Evolutionary conservation across 129 eudicot genomes (phyloP).

Genomic region (Centrapalus pauciflorus): DNA sequence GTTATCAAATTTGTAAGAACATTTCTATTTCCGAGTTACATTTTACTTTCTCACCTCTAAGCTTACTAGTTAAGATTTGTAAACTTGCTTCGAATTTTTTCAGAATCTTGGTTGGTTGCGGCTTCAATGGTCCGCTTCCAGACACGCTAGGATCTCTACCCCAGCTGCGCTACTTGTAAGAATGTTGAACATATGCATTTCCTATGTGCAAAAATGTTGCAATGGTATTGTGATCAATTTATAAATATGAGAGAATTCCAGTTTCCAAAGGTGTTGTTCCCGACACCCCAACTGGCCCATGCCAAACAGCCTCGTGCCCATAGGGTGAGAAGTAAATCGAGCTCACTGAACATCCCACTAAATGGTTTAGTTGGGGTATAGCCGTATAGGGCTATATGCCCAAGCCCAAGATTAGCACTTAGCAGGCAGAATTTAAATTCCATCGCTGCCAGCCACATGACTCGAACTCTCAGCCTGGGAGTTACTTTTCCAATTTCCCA

Average conservation of each 20-base stretch:
- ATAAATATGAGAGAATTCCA: background rate
- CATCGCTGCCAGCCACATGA: no score
- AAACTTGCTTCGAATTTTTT: constrained; percentile 19
- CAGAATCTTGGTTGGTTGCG: constrained; percentile 84
- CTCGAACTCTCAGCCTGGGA: no score
- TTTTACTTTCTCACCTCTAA: background rate
- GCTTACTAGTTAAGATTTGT: constrained; percentile 15
- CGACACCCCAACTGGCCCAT: no score
- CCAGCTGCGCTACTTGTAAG: constrained; percentile 65
- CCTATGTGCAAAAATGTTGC: background rate
- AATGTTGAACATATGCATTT: background rate
- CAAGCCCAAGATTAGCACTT: no score
- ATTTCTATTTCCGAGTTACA: background rate
- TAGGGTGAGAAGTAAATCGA: no score
- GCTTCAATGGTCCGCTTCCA: constrained; percentile 79
- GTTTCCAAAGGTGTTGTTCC: no score
- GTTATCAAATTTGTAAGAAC: constrained; percentile 68
- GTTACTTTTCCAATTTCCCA: no score
- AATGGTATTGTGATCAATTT: constrained; percentile 10
- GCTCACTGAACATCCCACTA: no score
- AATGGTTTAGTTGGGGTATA: no score
- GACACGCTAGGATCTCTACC: constrained; percentile 60
- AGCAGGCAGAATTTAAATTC: no score
- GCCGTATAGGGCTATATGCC: no score
- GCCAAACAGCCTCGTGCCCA: no score